Base-by-base conservation (phyloP, 345 rosid species). In the Pistacia vera region DNA sequence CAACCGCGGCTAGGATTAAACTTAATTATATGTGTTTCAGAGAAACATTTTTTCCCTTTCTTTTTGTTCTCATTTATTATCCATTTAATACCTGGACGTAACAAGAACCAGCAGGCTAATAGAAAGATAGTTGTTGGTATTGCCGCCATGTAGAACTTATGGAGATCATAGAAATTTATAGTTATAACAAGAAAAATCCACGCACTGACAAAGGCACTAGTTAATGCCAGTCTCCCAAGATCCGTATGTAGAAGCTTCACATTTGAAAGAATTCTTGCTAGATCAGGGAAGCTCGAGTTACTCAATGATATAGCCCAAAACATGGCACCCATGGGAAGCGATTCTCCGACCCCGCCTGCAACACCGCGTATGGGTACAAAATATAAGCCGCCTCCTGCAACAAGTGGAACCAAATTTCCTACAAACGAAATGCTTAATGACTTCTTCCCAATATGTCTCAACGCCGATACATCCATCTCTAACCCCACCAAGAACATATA, bases 401-500 rank as follows among this genome's bases (percentile, higher is more conserved):
- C 49, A 0, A 80, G 8, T 1, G 86, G 78, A 65, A 78, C 3
- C 49, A 78, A 14, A 54, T 59, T 60, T 2, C 80, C 70, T 0
- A 62, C 54, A 0, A 49, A 9, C 1, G 78, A 82, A 73, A 67
- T 75, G 63, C 14, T 38, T 8, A 72, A 3, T 3, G 84, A 66
- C 38, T 68, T 78, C 59, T 35, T 68, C 25, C 44, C 78, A 12
- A 81, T 60, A 8, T 55, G 25, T 20, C 51, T 72, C 1, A 81
- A 11, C 11, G 57, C 55, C 4, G 73, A 51, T 22, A 83, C 33
- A 44, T 81, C 86, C 78, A 83, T 81, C 73, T 83, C 86, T 51
- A 81, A 69, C 5, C 86, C 86, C 17, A 81, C 78, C 14, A 83
- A 66, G 73, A 83, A 83, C 82, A 81, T 78, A 44, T 78, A 81